These are phyloP conservation scores for Candida golubevii DNA, from an alignment of 805 yeast genomes.

Conservation along the genomic window DNA sequence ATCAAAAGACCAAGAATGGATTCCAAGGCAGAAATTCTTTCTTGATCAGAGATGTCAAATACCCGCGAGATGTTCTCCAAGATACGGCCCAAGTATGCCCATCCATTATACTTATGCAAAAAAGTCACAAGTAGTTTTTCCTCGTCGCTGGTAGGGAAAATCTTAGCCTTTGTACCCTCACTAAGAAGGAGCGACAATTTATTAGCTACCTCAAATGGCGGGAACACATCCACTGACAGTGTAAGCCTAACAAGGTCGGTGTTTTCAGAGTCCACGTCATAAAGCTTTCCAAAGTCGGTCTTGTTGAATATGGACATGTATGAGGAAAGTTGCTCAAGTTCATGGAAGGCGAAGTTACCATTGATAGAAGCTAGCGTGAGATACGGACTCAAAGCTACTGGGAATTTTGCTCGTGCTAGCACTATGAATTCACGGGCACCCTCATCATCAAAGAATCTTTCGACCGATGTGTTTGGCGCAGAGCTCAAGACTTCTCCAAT, in stretches of 20 bases:
- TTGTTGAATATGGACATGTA: slow-evolving; percentile 50
- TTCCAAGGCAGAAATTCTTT: slow-evolving; percentile 34
- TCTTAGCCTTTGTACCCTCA: slow-evolving; percentile 62
- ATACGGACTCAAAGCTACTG: slow-evolving; percentile 58
- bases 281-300: slow-evolving; percentile 34
- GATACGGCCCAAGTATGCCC: slow-evolving; percentile 80
- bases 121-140: slow-evolving; percentile 54
- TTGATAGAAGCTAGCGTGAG: slow-evolving; percentile 58
- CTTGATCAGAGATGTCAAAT: slow-evolving; percentile 34
- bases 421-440: slow-evolving; percentile 42
- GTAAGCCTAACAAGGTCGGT: slow-evolving; percentile 51
- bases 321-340: slow-evolving; percentile 54
- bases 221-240: slow-evolving; percentile 45
- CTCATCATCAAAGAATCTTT: slow-evolving; percentile 44
- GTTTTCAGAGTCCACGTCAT: slow-evolving; percentile 48
- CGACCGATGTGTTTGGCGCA: slow-evolving; percentile 43
- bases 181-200: slow-evolving; percentile 43
- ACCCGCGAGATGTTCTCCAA: slow-evolving; percentile 55
- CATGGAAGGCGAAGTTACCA: slow-evolving; percentile 62
- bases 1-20: slow-evolving; percentile 48
- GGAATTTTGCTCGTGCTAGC: slow-evolving; percentile 70
- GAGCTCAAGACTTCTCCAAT: slow-evolving; percentile 39
- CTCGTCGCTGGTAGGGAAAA: slow-evolving; percentile 47
- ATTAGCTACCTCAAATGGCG: slow-evolving; percentile 51
- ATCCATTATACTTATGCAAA: slow-evolving; percentile 72